Evolutionary conservation across 306 rosid species (phyloP), one percentile per base, ranked within the genome.

Genomic region (Luffa aegyptiaca): DNA sequence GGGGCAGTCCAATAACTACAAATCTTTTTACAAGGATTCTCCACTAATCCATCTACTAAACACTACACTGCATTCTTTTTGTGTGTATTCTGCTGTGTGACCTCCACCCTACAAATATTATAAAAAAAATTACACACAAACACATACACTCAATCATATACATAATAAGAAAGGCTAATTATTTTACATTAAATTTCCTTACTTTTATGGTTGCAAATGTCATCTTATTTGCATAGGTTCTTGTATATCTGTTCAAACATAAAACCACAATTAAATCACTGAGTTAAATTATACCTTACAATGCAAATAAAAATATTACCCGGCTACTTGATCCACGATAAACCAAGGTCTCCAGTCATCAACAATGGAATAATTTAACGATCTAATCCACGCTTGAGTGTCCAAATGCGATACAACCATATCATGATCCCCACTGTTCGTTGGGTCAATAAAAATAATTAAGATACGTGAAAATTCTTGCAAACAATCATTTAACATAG

Each of bases 271-370:
- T 21, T 16, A 37, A 65, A 64, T 66, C 8, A n/a, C 3, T 2
- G 1, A 13, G 14, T 39, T 37, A 9, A 36, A 37, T 6, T 35
- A 63, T 13, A 63, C 10, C 20, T 33, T 7, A 1, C 31, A 26
- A 26, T 26, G 31, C 31, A 26, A 26, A 26, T 26, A 26, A 26
- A 26, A 31, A 4, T 17, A 5, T 12, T 57, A 84, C 87, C 87
- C 87, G 3, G 80, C 82, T 17, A 81, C 65, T 80, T 84, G 83
- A 69, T 80, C 75, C 0, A 3, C 83, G 3, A 84, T 80, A 39
- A 82, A 82, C 89, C 89, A 86, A 12, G 88, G 90, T 75, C 88
- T 77, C 90, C 89, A 86, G 0, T 84, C 70, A 16, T 41, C 37
- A 3, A 14, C 75, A 13, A 86, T 10, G 0, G 86, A 63, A 48